A percentile compares a stretch with the other conserved stretches of the same genome.
Evolutionary conservation across 1,284 basidiomycete species (phyloP).

Genomic region (Rhizoctonia solani): DNA sequence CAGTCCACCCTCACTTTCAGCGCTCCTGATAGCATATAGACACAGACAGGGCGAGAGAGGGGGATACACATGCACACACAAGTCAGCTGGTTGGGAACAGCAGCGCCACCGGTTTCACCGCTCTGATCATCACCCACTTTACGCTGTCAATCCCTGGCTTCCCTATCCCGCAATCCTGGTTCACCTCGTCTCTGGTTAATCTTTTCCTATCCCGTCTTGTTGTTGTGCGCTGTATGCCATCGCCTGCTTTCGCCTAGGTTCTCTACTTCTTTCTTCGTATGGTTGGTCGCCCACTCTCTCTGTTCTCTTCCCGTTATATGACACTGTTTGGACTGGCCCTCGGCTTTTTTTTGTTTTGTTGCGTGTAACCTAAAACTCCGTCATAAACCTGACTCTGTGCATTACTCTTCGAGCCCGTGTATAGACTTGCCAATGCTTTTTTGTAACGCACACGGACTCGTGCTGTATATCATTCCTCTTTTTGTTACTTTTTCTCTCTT

Average conservation of each 20-base stretch:
- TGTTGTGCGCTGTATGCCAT: not conserved
- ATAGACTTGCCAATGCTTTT: not conserved
- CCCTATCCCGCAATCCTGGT: not conserved
- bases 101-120: not conserved
- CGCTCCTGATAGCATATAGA: not conserved
- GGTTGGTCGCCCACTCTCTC: not conserved
- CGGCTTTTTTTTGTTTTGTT: not conserved
- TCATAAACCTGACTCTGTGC: not conserved
- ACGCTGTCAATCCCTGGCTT: not conserved
- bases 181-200: not conserved
- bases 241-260: not conserved
- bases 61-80: no score
- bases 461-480: not conserved
- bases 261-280: not conserved
- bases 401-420: not conserved
- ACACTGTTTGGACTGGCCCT: no score
- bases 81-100: not conserved
- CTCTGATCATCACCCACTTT: not conserved
- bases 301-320: not conserved
- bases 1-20: constrained; percentile 29
- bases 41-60: not conserved
- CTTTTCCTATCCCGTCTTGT: not conserved
- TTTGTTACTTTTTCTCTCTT: not conserved
- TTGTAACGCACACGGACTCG: not conserved
- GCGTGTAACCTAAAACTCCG: not conserved